Base-by-base conservation (phyloP, 345 rosid species). In the Dipteronia dyeriana region DNA sequence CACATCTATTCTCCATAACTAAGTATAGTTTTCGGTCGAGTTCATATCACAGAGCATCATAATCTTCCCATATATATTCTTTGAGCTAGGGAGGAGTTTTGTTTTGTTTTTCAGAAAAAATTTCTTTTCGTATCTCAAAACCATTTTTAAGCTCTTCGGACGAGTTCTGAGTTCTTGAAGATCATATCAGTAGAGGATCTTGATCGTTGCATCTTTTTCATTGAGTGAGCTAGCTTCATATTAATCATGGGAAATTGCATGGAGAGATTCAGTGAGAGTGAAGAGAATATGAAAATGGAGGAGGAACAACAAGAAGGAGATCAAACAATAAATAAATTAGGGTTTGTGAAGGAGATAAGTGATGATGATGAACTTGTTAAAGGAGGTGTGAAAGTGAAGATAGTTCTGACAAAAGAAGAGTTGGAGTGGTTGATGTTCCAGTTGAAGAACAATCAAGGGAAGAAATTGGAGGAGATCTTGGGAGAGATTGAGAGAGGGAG, bases 351-450 rank as follows among this genome's bases (percentile, higher is more conserved):
- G n/a, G 73, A 71, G 70, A 80, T 34, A 6, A 34, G 38, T 34
- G 38, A 62, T 31, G 77, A 71, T 41, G 77, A 71, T 25, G 71
- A 74, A 62, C 72, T 59, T 17, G 77, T 47, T 25, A 70, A 83
- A 72, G 83, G 84, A 63, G 84, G 89, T 38, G 56, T 85, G 68
- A 91, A 92, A 85, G 87, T 94, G 76, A 92, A 94, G 88, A 84
- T 94, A 71, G 86, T 94, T 74, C 90, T 94, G 77, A 87, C 89
- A 45, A 91, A 82, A 77, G 93, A 92, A 38, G 96, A 94, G 79
- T 71, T 94, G 9, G 90, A 89, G 71, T 83, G 84, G 92, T 72
- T 94, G 76, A 76, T 90, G 87, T 74, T 81, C 72, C 85, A 85
- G 41, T 68, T 89, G 41, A 84, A 82, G 63, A 73, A 73, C 34